Evolutionary conservation across 176 grass and related monocot genomes (phyloP).

Genomic region (Eragrostis nindensis): DNA sequence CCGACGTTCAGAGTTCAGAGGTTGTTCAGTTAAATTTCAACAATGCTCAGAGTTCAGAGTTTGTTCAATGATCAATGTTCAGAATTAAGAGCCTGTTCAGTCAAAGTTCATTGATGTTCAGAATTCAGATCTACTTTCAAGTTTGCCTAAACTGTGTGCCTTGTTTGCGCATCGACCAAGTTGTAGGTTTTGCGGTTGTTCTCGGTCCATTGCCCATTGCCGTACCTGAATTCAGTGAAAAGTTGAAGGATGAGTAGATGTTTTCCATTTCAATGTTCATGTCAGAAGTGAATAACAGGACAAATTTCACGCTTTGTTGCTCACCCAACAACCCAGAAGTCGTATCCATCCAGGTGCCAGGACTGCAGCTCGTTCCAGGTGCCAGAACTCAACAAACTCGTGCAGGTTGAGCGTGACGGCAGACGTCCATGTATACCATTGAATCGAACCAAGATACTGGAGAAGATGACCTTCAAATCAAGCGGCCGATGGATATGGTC

Average conservation of each 20-base stretch:
- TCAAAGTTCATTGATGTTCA: not conserved
- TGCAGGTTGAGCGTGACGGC: slow-evolving; percentile 65
- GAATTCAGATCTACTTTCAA: not conserved
- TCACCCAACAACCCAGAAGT: slow-evolving; percentile 91
- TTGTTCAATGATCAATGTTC: not conserved
- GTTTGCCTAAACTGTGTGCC: slow-evolving; percentile 83
- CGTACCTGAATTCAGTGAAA: slow-evolving; percentile 56
- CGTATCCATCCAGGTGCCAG: slow-evolving; percentile 95
- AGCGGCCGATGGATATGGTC: too few relatives aligned
- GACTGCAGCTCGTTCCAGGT: slow-evolving; percentile 60
- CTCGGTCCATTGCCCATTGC: slow-evolving; percentile 70
- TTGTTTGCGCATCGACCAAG: slow-evolving; percentile 66
- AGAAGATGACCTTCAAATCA: too few relatives aligned
- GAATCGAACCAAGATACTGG: too few relatives aligned
- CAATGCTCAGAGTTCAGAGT: slow-evolving; percentile 18
- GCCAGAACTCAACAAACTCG: slow-evolving; percentile 91
- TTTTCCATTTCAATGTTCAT: not conserved
- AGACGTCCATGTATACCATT: too few relatives aligned
- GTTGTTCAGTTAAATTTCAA: not conserved
- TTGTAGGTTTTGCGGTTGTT: slow-evolving; percentile 63
- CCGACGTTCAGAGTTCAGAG: not conserved
- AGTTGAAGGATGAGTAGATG: not conserved
- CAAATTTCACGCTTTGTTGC: not conserved
- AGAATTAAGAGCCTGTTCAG: not conserved
- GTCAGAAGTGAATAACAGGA: not conserved